Conservation (phyloP, 2,329 filamentous ascomycete genomes). For the Pseudovirgaria hyperparasitica region DNA sequence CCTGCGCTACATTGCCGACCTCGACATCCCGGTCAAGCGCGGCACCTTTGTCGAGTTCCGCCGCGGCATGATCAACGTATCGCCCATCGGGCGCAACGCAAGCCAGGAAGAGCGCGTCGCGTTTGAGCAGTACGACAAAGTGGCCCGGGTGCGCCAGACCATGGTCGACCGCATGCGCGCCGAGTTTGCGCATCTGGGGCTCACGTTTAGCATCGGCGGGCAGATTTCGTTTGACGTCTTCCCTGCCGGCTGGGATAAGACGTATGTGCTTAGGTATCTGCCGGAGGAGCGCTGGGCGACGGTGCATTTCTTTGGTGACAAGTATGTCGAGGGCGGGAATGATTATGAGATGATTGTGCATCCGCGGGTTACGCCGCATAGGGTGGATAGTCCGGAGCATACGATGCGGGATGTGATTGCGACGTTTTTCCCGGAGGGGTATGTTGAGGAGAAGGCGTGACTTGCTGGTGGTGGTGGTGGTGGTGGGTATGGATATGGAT, state of each 20-base stretch:
- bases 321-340: constrained; percentile 81
- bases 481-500: too few species aligned
- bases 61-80: constrained; percentile 85
- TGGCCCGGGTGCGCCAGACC: constrained; percentile 60
- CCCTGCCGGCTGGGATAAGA: constrained; percentile 96
- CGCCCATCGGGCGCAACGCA: constrained; percentile 76
- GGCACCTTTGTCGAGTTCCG: constrained; percentile 82
- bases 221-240: constrained; percentile 99
- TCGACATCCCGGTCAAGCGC: constrained; percentile 71
- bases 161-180: constrained; percentile 68
- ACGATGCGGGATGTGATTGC: constrained; percentile 70
- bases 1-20: constrained; percentile 71
- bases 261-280: constrained; percentile 82
- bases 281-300: constrained; percentile 78
- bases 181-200: constrained; percentile 67
- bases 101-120: constrained; percentile 66
- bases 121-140: constrained; percentile 70
- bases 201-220: constrained; percentile 92
- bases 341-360: constrained; percentile 91
- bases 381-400: constrained; percentile 69
- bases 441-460: too few species aligned
- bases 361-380: constrained; percentile 68
- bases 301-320: constrained; percentile 98
- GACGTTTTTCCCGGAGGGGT: constrained; percentile 46
- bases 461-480: too few species aligned